Evolutionary conservation across 2,329 filamentous ascomycete genomes (phyloP).

Genomic region (Hymenotorrendiella dingleyae): DNA sequence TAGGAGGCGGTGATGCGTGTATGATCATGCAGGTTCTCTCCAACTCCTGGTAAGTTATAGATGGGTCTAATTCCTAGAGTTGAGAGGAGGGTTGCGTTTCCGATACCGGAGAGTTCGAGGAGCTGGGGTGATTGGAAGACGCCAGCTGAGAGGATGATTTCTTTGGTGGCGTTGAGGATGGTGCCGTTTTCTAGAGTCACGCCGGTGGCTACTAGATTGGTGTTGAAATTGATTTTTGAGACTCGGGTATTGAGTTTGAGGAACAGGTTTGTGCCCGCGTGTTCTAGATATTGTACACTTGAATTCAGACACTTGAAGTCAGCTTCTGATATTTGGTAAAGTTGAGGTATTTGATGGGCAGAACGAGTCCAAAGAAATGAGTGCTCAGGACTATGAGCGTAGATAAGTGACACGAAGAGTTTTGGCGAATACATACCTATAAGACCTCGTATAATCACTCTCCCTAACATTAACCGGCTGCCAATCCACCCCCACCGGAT

Average conservation of each 20-base stretch:
- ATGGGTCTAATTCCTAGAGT: conserved; percentile 39
- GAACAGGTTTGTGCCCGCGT: background rate
- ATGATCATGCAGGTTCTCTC: conserved; percentile 44
- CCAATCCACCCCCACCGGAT: conserved; percentile 44
- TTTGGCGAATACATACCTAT: too few relatives aligned
- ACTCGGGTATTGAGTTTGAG: conserved; percentile 40
- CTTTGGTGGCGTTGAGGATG: conserved; percentile 23
- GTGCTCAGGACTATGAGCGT: too few relatives aligned
- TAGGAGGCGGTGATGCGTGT: conserved; percentile 21
- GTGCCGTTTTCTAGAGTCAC: conserved; percentile 11
- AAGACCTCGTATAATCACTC: conserved; percentile 42
- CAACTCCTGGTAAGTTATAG: conserved; percentile 44
- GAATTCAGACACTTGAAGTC: too few relatives aligned
- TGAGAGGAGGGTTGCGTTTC: conserved; percentile 37
- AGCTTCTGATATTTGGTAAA: too few relatives aligned
- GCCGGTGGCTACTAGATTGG: conserved; percentile 12
- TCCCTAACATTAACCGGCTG: conserved; percentile 44
- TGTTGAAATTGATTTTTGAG: conserved; percentile 56
- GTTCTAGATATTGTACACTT: conserved; percentile 26
- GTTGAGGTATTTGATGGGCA: too few relatives aligned
- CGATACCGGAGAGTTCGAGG: conserved; percentile 46
- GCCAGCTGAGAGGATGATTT: conserved; percentile 46
- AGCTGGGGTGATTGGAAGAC: conserved; percentile 46
- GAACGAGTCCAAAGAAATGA: too few relatives aligned
- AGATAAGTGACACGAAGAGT: too few relatives aligned